Percentiles rank a stretch among this genome's conserved stretches.
These are phyloP conservation scores for Eucalyptus cladocalyx DNA, from an alignment of 345 rosid genomes.

Conservation along the genomic window DNA sequence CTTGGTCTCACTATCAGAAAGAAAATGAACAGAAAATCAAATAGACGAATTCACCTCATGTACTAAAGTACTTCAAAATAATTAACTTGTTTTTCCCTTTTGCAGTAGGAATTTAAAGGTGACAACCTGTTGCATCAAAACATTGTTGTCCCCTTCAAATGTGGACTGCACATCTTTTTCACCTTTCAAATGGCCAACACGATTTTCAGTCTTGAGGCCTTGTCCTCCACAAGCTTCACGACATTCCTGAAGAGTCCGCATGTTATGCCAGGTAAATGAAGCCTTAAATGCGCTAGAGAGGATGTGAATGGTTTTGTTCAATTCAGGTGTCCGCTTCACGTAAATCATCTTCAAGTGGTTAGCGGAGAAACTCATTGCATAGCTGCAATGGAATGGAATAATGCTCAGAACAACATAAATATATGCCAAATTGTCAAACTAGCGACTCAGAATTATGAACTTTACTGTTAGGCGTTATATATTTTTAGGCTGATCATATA, in stretches of 20 bases:
- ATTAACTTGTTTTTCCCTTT: background rate
- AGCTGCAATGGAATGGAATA: slow-evolving; percentile 19
- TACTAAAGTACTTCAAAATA: background rate
- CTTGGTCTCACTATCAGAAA: background rate
- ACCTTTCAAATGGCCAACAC: slow-evolving; percentile 69
- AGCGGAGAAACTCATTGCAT: slow-evolving; percentile 69
- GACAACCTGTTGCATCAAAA: slow-evolving; percentile 86
- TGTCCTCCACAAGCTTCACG: slow-evolving; percentile 99
- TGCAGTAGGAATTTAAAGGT: background rate
- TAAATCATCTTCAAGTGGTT: slow-evolving; percentile 71
- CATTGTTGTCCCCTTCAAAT: slow-evolving; percentile 90
- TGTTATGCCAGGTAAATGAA: slow-evolving; percentile 71
- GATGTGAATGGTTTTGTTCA: slow-evolving; percentile 71
- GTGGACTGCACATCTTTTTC: slow-evolving; percentile 90
- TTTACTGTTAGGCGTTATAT: background rate
- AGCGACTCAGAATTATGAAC: background rate
- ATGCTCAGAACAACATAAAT: background rate
- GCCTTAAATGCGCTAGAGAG: slow-evolving; percentile 84
- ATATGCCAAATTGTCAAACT: background rate
- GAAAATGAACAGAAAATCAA: background rate
- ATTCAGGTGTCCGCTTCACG: slow-evolving; percentile 69
- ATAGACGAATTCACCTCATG: background rate
- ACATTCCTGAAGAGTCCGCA: slow-evolving; percentile 98
- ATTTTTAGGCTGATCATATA: background rate
- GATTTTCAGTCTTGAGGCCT: slow-evolving; percentile 87